These are phyloP conservation scores for Cephalotrichum gorgonifer DNA, from an alignment of 2,329 filamentous ascomycete genomes.

Conservation along the genomic window DNA sequence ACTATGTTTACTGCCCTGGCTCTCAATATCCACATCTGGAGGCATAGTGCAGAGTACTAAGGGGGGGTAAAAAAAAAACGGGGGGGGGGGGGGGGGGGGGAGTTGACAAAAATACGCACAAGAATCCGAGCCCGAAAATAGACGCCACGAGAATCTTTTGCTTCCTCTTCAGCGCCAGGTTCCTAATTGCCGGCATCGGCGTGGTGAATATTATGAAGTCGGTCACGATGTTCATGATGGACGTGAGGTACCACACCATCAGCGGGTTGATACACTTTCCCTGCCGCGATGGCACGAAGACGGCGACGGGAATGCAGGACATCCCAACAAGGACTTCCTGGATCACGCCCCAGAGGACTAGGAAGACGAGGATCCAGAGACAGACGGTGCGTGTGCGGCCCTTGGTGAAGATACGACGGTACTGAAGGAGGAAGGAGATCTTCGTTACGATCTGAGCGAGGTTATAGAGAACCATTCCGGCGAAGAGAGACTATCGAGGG, in stretches of 20 bases:
- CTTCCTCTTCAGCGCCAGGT: conserved; percentile 18
- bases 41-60: too few species aligned
- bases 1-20: not conserved
- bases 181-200: conserved; percentile 25
- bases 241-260: conserved; percentile 20
- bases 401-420: conserved; percentile 19
- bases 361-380: conserved; percentile 15
- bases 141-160: conserved; percentile 17
- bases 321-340: conserved; percentile 16
- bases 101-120: conserved; percentile 16
- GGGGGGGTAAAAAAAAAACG: too few species aligned
- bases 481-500: conserved; percentile 11
- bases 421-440: conserved; percentile 20
- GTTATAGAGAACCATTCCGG: conserved; percentile 18
- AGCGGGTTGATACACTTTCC: conserved; percentile 17
- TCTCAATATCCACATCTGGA: too few species aligned
- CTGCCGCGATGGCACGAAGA: conserved; percentile 14
- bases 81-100: too few species aligned
- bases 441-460: conserved; percentile 20
- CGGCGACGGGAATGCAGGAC: conserved; percentile 15
- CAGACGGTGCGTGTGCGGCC: conserved; percentile 13
- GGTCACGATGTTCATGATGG: conserved; percentile 23
- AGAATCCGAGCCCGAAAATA: conserved; percentile 20
- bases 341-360: conserved; percentile 15
- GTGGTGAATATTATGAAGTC: conserved; percentile 24